These are phyloP conservation scores for Amanita muscaria DNA, from an alignment of 768 basidiomycete species.

Conservation along the genomic window DNA sequence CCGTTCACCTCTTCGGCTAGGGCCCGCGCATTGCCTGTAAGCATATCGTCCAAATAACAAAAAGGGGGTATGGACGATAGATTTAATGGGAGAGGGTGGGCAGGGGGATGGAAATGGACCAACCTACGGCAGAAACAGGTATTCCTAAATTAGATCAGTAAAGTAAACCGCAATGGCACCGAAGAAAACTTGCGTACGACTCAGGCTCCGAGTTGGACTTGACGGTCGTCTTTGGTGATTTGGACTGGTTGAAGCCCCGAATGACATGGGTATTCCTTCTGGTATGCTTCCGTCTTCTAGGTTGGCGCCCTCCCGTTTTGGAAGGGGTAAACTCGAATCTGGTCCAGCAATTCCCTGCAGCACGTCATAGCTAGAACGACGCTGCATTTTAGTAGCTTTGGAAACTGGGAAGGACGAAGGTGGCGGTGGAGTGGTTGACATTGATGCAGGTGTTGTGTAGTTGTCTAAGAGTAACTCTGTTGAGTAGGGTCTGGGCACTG, in stretches of 20 bases:
- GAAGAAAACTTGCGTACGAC: constrained; percentile 47
- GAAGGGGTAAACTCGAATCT: constrained; percentile 67
- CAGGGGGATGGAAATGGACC: constrained; percentile 24
- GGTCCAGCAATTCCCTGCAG: constrained; percentile 65
- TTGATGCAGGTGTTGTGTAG: constrained; percentile 13
- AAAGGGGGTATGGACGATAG: constrained; percentile 13
- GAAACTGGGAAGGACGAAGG: constrained; percentile 23
- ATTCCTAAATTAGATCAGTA: constrained; percentile 42
- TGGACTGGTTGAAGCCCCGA: constrained; percentile 33
- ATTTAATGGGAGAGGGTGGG: constrained; percentile 15
- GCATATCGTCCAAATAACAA: constrained; percentile 18
- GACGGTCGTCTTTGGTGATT: constrained; percentile 41
- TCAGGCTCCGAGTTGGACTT: constrained; percentile 72
- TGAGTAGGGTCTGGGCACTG: constrained; percentile 56
- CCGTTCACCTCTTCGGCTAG: constrained; percentile 65
- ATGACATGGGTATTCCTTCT: constrained; percentile 65
- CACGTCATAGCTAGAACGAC: constrained; percentile 66
- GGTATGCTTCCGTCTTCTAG: constrained; percentile 48
- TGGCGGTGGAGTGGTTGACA: constrained; percentile 23
- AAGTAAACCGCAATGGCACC: constrained; percentile 8
- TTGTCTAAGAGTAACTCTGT: constrained; percentile 21
- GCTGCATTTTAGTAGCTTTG: constrained; percentile 40
- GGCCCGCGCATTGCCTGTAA: constrained; percentile 72
- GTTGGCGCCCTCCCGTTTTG: constrained; percentile 40
- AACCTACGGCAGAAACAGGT: constrained; percentile 71